A percentile compares a stretch with the other conserved stretches of the same genome.
Evolutionary conservation across 2,329 filamentous ascomycete genomes (phyloP).

Genomic region (Graphiopsis chlorocephala): DNA sequence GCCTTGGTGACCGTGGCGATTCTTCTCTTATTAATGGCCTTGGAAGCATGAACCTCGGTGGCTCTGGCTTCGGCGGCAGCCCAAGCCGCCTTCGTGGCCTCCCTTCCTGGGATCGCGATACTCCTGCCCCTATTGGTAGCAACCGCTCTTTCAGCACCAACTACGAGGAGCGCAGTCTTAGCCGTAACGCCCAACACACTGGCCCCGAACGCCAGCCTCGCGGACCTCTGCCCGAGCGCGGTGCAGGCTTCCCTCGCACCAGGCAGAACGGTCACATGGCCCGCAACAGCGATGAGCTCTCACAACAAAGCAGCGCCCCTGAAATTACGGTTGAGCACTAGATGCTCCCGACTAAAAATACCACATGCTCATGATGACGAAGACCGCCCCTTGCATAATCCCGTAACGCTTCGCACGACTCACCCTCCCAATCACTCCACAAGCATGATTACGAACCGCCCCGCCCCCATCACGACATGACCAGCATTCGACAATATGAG

Average conservation of each 20-base stretch:
- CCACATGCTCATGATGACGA: conserved; percentile 16
- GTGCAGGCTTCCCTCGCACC: conserved; percentile 52
- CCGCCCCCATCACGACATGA: conserved; percentile 16
- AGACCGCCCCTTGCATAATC: conserved; percentile 16
- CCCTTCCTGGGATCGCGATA: conserved; percentile 59
- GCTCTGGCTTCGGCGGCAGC: conserved; percentile 49
- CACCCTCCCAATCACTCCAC: neutral
- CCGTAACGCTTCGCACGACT: conserved; percentile 15
- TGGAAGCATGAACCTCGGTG: conserved; percentile 57
- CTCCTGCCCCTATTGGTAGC: conserved; percentile 61
- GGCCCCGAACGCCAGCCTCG: conserved; percentile 61
- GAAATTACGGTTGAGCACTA: conserved; percentile 63
- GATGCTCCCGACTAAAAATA: conserved; percentile 16
- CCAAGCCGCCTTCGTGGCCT: conserved; percentile 59
- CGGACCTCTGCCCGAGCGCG: conserved; percentile 59
- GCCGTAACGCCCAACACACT: conserved; percentile 38
- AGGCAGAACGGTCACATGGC: conserved; percentile 61
- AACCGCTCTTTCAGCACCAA: conserved; percentile 60
- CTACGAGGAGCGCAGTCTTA: conserved; percentile 56
- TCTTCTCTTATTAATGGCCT: conserved; percentile 59
- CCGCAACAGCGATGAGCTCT: conserved; percentile 62
- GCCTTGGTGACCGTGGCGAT: conserved; percentile 31
- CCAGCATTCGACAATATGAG: conserved; percentile 17
- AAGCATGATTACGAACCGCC: conserved; percentile 17
- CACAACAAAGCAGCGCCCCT: conserved; percentile 55